phyloP scores from a whole-genome alignment of 73 alveolate genomes.

The Diophrys appendiculata region DNA sequence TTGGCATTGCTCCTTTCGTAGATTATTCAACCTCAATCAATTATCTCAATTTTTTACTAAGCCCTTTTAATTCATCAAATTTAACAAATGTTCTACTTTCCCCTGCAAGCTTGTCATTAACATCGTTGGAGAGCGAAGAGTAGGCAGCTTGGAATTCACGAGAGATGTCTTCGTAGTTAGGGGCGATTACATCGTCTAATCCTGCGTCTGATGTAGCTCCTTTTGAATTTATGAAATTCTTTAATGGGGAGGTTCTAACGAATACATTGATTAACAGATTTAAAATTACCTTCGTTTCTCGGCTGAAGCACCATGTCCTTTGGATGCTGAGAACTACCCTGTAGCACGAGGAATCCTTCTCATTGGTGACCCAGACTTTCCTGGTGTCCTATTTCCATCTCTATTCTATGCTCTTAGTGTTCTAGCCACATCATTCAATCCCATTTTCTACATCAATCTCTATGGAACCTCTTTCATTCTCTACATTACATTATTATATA shows the following conservation, averaged over 20 bases:
- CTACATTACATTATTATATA: background rate
- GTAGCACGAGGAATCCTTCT: constrained; percentile 2
- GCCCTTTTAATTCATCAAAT: constrained; percentile 24
- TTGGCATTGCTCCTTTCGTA: constrained; percentile 24
- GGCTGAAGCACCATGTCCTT: constrained; percentile 15
- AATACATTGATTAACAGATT: too few species aligned
- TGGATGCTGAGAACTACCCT: background rate
- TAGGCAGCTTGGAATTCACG: constrained; percentile 5
- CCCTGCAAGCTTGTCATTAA: constrained; percentile 21
- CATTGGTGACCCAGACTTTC: background rate
- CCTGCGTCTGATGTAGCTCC: too few species aligned
- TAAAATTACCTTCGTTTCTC: constrained; percentile 3
- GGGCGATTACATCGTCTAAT: too few species aligned
- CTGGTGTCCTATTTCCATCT: constrained; percentile 10
- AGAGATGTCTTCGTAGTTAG: background rate
- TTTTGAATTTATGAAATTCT: too few species aligned
- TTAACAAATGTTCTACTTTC: constrained; percentile 31
- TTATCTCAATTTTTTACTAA: constrained; percentile 22
- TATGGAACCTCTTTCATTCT: constrained; percentile 28
- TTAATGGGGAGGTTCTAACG: too few species aligned
- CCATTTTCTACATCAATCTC: constrained; percentile 35
- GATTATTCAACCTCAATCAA: constrained; percentile 3
- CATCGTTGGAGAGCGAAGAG: constrained; percentile 18
- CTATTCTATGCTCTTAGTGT: constrained; percentile 24
- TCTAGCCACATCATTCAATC: constrained; percentile 20